Percentiles rank a stretch among this genome's conserved stretches.
These are phyloP conservation scores for Aureobasidium lini DNA, from an alignment of 2,329 filamentous ascomycete species.

Conservation along the genomic window DNA sequence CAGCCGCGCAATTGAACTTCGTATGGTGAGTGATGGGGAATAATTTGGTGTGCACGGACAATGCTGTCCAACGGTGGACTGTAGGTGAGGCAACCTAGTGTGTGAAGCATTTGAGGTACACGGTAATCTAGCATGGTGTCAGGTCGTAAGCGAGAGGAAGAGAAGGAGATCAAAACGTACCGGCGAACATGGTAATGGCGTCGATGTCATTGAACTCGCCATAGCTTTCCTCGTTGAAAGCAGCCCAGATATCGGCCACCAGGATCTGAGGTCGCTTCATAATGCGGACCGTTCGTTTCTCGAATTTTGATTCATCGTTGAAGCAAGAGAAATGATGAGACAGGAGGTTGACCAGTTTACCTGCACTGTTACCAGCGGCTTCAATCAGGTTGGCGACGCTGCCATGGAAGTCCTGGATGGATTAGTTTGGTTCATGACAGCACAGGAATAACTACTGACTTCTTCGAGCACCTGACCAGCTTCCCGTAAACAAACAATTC, in stretches of 20 bases:
- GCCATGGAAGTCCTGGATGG: conserved; percentile 61
- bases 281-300: conserved; percentile 68
- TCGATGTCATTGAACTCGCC: conserved; percentile 85
- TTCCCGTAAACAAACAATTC: conserved; percentile 72
- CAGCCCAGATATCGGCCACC: conserved; percentile 93
- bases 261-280: conserved; percentile 95
- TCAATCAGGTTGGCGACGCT: conserved; percentile 66
- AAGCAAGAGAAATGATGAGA: conserved; percentile 80
- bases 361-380: conserved; percentile 70
- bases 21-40: conserved; percentile 67
- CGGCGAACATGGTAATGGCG: conserved; percentile 94
- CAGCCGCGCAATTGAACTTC: conserved; percentile 87
- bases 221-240: conserved; percentile 72
- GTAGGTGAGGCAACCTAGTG: conserved; percentile 74
- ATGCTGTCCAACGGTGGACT: conserved; percentile 69
- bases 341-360: conserved; percentile 76
- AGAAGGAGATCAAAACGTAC: conserved; percentile 25
- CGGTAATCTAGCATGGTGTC: conserved; percentile 62
- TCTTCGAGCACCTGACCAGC: conserved; percentile 73
- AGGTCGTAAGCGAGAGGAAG: neutral
- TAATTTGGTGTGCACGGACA: conserved; percentile 55
- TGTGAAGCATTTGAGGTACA: conserved; percentile 85
- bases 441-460: conserved; percentile 39
- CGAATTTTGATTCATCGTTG: conserved; percentile 69
- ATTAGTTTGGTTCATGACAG: neutral